Evolutionary conservation across 495 filamentous ascomycete genomes (phyloP), one percentile per base, ranked within the genome.

Genomic region (Hypoxylon cercidicola): DNA sequence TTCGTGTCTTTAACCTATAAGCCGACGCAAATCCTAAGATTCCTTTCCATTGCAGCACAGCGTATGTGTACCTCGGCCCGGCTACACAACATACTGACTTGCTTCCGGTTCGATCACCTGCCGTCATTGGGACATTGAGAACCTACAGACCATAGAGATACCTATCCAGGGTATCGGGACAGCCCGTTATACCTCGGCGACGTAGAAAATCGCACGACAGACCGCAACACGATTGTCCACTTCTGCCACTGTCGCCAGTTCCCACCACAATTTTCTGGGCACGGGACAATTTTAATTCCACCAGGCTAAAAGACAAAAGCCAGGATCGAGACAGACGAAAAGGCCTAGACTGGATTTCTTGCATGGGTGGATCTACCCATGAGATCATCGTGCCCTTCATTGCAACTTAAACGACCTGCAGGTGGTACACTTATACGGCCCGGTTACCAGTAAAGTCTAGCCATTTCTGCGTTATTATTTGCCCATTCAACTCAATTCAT

Each of bases 361-460:
- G 40, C 70, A 45, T 45, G 37, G 63, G 63, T 72, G 56, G 63
- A 66, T 56, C 60, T 43, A 45, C 37, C 49, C 34, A 70, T 72
- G 70, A 72, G 66, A 63, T 72, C 70, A 72, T 72, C 44, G 68
- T 48, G 46, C 25, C 60, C 30, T 25, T 65, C 34, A 43, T 48
- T 62, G 30, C 37, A 41, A 62, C 41, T 21, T 55, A 46, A 55
- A 39, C 39, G 20, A 66, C 40, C 62, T 66, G 62, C 62, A 70
- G 62, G 43, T 62, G 20, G 48, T 46, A 18, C 53, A 46, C 53
- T 35, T 57, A 62, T 64, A 60, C 62, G 69, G 66, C 15, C 55
- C 69, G 66, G 66, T 58, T 68, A 68, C 59, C 54, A 68, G 39
- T 52, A 63, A 62, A 50, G 21, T 15, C 40, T 60, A 43, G 25